Percentiles rank a stretch among this genome's conserved stretches.
Evolutionary conservation across 2,329 filamentous ascomycete species (phyloP).

Genomic region (Davidsoniella neocaledoniae): DNA sequence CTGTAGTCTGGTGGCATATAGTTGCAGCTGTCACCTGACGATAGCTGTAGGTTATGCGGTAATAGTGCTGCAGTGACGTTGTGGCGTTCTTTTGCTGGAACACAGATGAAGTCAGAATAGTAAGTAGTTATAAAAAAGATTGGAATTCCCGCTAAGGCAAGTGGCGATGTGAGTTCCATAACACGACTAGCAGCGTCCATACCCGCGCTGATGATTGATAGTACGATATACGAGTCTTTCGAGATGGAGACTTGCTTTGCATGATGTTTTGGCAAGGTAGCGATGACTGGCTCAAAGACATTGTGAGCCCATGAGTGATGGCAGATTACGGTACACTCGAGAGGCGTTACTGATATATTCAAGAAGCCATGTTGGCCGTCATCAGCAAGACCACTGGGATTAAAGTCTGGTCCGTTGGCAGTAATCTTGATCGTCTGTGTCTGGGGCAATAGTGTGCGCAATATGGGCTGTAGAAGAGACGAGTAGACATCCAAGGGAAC

Average conservation of each 20-base stretch:
- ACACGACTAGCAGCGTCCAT: conserved; percentile 85
- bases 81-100: conserved; percentile 56
- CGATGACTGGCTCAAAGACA: conserved; percentile 59
- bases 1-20: conserved; percentile 13
- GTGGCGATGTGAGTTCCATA: conserved; percentile 74
- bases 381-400: conserved; percentile 16
- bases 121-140: conserved; percentile 99
- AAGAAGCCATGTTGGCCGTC: conserved; percentile 57
- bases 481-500: conserved; percentile 68
- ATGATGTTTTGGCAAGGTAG: conserved; percentile 38
- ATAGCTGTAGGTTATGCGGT: conserved; percentile 65
- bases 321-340: conserved; percentile 87
- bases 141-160: conserved; percentile 81
- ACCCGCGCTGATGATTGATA: conserved; percentile 78
- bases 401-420: conserved; percentile 16
- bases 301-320: conserved; percentile 55
- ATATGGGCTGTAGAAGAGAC: conserved; percentile 67
- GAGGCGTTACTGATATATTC: conserved; percentile 81
- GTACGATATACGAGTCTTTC: conserved; percentile 67
- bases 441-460: conserved; percentile 65
- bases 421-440: conserved; percentile 25
- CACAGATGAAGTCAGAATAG: conserved; percentile 91
- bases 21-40: conserved; percentile 42
- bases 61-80: conserved; percentile 64
- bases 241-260: conserved; percentile 52